Evolutionary conservation across 2,329 filamentous ascomycete species (phyloP).

Genomic region (Colletotrichum sp.): DNA sequence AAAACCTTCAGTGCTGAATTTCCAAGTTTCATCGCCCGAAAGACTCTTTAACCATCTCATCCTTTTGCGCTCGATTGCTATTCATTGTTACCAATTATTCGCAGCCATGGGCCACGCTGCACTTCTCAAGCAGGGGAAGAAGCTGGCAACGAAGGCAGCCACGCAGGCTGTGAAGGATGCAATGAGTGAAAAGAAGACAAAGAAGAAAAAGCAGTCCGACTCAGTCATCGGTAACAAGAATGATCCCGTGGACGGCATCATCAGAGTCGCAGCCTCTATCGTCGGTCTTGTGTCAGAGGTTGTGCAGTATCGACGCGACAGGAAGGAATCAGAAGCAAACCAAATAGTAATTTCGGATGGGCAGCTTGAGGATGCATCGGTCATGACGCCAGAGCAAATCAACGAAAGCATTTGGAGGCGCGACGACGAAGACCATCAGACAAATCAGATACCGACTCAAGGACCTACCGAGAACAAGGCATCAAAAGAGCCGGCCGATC

Average conservation of each 20-base stretch:
- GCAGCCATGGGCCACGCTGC: not conserved
- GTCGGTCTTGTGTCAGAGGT: constrained; percentile 22
- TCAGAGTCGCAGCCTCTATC: constrained; percentile 19
- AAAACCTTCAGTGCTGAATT: not conserved
- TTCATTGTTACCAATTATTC: not conserved
- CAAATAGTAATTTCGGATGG: not conserved
- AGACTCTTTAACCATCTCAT: not conserved
- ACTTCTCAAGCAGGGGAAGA: not conserved
- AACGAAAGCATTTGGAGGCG: not conserved
- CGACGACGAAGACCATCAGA: not conserved
- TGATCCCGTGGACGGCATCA: constrained; percentile 9
- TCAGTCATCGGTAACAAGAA: not conserved
- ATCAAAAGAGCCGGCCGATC: not conserved
- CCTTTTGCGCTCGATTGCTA: not conserved
- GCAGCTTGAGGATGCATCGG: not conserved
- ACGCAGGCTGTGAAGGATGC: not conserved
- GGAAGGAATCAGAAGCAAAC: not conserved
- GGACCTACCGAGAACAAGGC: not conserved
- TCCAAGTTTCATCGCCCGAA: not conserved
- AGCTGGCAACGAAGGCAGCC: not conserved
- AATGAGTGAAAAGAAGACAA: not conserved
- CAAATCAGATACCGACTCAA: not conserved
- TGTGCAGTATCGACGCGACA: constrained; percentile 20
- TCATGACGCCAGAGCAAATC: not conserved
- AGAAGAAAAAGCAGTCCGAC: not conserved